phyloP scores from a whole-genome alignment of 2,329 filamentous ascomycete genomes.

The Didymella exigua region DNA sequence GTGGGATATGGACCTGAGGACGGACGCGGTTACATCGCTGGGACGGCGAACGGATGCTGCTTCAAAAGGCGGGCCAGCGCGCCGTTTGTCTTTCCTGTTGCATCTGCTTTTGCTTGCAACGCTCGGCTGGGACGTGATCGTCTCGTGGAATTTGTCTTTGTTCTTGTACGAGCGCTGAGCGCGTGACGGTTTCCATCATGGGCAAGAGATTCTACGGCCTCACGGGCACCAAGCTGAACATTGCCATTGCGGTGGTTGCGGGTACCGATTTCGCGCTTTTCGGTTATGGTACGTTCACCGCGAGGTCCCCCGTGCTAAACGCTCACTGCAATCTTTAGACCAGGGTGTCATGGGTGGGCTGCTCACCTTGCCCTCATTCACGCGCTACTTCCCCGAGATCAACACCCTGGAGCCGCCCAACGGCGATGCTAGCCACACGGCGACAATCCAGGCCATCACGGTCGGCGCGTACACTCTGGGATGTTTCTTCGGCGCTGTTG shows the following conservation, averaged over 20 bases:
- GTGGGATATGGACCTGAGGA: conserved; percentile 2
- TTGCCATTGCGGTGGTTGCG: conserved; percentile 72
- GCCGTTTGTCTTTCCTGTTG: neutral
- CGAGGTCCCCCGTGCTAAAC: neutral
- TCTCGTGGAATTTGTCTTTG: conserved; percentile 1
- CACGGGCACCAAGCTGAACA: conserved; percentile 67
- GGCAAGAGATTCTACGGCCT: conserved; percentile 65
- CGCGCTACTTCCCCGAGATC: conserved; percentile 52
- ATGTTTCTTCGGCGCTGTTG: conserved; percentile 53
- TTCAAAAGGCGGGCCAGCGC: conserved; percentile 12
- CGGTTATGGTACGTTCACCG: conserved; percentile 64
- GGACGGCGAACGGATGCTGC: conserved; percentile 1
- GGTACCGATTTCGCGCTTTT: conserved; percentile 72
- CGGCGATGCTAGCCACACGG: conserved; percentile 42
- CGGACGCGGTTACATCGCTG: conserved; percentile 10
- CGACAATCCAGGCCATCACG: conserved; percentile 53
- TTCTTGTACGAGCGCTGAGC: conserved; percentile 10
- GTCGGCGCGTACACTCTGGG: conserved; percentile 48
- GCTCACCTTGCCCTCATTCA: conserved; percentile 69
- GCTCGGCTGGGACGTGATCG: conserved; percentile 1
- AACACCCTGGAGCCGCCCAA: conserved; percentile 46
- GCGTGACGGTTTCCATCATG: conserved; percentile 3
- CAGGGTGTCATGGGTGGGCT: conserved; percentile 66
- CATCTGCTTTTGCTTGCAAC: neutral
- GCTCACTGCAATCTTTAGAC: conserved; percentile 19